Conservation (phyloP, 345 rosid genomes). For the Eucalyptus viminalis region DNA sequence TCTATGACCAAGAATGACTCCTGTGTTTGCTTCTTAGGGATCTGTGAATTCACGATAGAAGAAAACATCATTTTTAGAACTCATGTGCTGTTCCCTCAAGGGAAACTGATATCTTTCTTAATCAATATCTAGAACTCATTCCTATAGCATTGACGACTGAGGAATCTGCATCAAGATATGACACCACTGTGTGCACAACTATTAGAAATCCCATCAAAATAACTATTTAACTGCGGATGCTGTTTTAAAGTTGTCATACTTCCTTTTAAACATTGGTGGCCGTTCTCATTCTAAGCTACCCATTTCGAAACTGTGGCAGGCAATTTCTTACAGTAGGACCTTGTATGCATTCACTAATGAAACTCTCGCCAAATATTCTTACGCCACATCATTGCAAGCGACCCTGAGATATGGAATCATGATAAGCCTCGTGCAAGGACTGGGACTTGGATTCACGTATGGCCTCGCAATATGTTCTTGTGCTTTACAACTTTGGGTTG, state of each 20-base stretch:
- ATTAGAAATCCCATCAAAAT: neutral
- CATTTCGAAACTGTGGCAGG: constrained; percentile 32
- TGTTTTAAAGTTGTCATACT: neutral
- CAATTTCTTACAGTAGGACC: constrained; percentile 77
- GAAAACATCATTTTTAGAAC: neutral
- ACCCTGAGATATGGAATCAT: constrained; percentile 87
- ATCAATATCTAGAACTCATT: neutral
- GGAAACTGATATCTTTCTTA: neutral
- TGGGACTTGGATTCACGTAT: constrained; percentile 97
- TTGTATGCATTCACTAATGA: constrained; percentile 97
- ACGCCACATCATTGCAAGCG: constrained; percentile 94
- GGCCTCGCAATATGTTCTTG: constrained; percentile 98
- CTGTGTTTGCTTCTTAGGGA: neutral
- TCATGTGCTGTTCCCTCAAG: neutral
- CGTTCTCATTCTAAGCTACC: neutral
- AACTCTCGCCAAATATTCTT: constrained; percentile 92
- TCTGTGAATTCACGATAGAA: neutral
- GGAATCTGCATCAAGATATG: neutral
- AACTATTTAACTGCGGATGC: neutral
- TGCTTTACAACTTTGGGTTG: constrained; percentile 95
- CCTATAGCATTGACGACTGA: neutral
- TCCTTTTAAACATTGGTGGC: neutral
- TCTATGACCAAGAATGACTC: neutral
- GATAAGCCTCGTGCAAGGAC: constrained; percentile 98
- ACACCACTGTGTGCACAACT: neutral